These are phyloP conservation scores for Cocos nucifera DNA, from an alignment of 176 grass and related monocot species.

Conservation along the genomic window DNA sequence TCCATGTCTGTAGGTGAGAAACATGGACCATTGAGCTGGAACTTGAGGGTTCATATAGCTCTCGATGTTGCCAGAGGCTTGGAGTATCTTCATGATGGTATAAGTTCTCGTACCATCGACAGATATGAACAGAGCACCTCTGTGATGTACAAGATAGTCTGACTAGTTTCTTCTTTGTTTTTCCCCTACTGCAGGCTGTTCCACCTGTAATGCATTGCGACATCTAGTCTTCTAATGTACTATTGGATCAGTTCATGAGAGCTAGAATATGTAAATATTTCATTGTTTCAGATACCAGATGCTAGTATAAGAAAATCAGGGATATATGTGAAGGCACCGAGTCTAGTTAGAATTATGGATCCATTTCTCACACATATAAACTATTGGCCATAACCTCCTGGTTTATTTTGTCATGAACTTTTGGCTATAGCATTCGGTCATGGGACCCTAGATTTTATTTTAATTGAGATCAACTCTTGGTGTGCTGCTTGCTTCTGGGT, in stretches of 20 bases:
- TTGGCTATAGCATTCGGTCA: too few species aligned
- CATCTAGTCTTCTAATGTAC: conserved; percentile 87
- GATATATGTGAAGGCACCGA: too few species aligned
- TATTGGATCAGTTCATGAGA: conserved; percentile 80
- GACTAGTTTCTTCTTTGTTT: conserved; percentile 18
- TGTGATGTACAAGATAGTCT: background rate
- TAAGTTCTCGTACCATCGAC: conserved; percentile 28
- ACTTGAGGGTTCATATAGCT: conserved; percentile 81
- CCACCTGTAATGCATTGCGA: conserved; percentile 81
- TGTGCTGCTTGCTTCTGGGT: too few species aligned
- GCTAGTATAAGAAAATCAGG: too few species aligned
- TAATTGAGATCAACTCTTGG: too few species aligned
- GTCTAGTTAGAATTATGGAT: too few species aligned
- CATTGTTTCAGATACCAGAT: background rate
- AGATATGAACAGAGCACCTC: background rate
- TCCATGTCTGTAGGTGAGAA: conserved; percentile 51
- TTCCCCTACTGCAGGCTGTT: conserved; percentile 56
- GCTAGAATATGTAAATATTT: conserved; percentile 56
- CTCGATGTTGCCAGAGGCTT: conserved; percentile 87
- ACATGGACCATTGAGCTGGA: conserved; percentile 49
- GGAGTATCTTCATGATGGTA: conserved; percentile 94
- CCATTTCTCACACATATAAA: too few species aligned
- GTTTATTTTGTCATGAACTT: too few species aligned
- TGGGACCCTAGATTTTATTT: too few species aligned
- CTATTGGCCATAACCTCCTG: too few species aligned